Evolutionary conservation across 2,329 filamentous ascomycete genomes (phyloP).

Genomic region (Pleurostoma richardsiae): DNA sequence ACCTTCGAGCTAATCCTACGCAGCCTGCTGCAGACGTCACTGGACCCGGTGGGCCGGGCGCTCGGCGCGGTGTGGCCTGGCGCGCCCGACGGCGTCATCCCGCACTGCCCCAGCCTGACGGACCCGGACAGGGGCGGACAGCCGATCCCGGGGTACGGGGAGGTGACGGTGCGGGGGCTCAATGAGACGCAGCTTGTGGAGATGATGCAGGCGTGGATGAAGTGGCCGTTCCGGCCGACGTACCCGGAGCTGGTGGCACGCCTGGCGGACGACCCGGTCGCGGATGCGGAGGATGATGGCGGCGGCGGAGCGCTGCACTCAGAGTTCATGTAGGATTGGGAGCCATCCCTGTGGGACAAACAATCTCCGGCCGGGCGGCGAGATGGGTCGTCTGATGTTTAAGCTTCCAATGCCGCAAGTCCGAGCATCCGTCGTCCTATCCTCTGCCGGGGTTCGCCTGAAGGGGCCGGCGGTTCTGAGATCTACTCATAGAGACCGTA

Average conservation of each 20-base stretch:
- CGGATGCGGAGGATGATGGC: conserved; percentile 5
- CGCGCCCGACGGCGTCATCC: conserved; percentile 47
- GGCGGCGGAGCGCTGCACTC: too few species aligned
- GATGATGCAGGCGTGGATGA: conserved; percentile 53
- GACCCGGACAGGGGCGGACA: conserved; percentile 44
- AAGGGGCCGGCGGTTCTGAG: too few species aligned
- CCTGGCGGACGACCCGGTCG: conserved; percentile 19
- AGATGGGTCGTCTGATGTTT: too few species aligned
- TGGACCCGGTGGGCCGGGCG: conserved; percentile 29
- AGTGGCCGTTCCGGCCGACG: conserved; percentile 59
- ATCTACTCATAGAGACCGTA: too few species aligned
- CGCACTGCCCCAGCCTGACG: conserved; percentile 39
- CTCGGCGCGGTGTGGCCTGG: conserved; percentile 56
- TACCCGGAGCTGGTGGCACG: conserved; percentile 43
- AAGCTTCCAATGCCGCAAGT: too few species aligned
- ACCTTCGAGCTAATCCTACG: conserved; percentile 47
- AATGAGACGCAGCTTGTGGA: conserved; percentile 51
- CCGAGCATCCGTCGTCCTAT: too few species aligned
- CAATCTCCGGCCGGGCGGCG: too few species aligned
- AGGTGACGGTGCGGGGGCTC: conserved; percentile 41
- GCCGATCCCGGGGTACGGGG: conserved; percentile 27
- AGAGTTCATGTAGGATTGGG: too few species aligned
- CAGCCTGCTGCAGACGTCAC: conserved; percentile 27
- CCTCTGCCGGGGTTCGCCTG: too few species aligned
- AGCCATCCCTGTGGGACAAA: too few species aligned